Percentiles rank a stretch among this genome's conserved stretches.
Conservation (phyloP, 495 filamentous ascomycete species). For the Tricharina praecox region DNA sequence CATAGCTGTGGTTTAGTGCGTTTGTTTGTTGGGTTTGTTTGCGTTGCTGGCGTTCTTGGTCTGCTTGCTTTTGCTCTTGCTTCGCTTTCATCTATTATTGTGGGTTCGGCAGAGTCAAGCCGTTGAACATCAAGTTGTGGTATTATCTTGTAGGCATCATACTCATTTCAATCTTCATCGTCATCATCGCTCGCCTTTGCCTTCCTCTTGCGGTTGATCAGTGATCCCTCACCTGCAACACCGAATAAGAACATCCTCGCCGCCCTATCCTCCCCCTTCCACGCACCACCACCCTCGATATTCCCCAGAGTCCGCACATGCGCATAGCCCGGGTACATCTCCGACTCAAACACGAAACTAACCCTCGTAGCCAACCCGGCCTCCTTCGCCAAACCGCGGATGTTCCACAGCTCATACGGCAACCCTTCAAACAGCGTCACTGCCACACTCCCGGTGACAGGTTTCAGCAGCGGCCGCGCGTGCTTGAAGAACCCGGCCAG, state of each 20-base stretch:
- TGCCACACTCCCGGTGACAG: conserved; percentile 48
- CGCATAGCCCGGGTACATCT: conserved; percentile 50
- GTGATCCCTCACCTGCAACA: conserved; percentile 8
- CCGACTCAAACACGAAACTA: conserved; percentile 61
- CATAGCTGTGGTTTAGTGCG: background rate
- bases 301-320: conserved; percentile 77
- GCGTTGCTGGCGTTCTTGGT: background rate
- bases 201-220: background rate
- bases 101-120: no score
- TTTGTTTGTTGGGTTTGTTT: background rate
- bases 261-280: conserved; percentile 63
- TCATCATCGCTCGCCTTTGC: background rate
- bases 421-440: conserved; percentile 83
- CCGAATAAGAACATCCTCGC: conserved; percentile 69
- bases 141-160: no score
- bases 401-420: conserved; percentile 90
- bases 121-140: no score
- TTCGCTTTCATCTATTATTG: no score
- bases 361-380: conserved; percentile 54
- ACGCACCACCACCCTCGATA: conserved; percentile 37
- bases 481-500: conserved; percentile 62
- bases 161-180: no score
- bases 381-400: conserved; percentile 68
- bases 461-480: conserved; percentile 30
- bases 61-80: background rate